Base-by-base conservation (phyloP, 768 basidiomycete species). In the Serendipita indica region DNA sequence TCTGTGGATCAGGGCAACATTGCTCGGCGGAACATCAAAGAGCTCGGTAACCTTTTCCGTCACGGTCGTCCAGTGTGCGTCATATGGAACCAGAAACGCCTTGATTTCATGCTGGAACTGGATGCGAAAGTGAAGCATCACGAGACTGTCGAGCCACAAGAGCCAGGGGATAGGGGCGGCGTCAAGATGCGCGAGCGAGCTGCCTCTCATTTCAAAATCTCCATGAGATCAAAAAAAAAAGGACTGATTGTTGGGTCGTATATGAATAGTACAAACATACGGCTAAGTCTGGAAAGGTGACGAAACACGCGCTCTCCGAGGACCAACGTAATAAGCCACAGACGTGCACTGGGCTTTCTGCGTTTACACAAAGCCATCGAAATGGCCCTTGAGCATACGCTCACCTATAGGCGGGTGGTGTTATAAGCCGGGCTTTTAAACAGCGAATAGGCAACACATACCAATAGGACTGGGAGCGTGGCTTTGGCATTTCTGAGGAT, bases 301-400 rank as follows among this genome's bases (percentile, higher is more conserved):
- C 41, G 41, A 25, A 18, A n/a, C 49, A 30, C 30, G 49, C 25
- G 49, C 22, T 27, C 49, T 30, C 18, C 18, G n/a, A 28, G 25
- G 25, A 30, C 20, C 49, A 33, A 54, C 4, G n/a, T 10, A 13
- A 30, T 27, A 54, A 22, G 25, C 41, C 35, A 37, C 18, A 37
- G 64, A 85, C 76, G 22, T 7, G n/a, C 41, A 6, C 27, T 25
- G 41, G 77, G 72, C 43, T 72, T 69, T 62, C 83, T 79, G 13
- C 49, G 35, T 7, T 77, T 71, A 89, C 67, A 87, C 86, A 75
- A 91, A 91, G 52, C 89, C 84, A 67, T 91, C 89, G 64, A 90
- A 91, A 65, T 91, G 89, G 6, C 89, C 89, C 74, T 87, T 91
- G 64, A 91, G 77, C 61, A 91, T 89, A 60, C 89, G 77, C 71